A percentile compares a stretch with the other conserved stretches of the same genome.
Evolutionary conservation across 2,329 filamentous ascomycete species (phyloP).

Genomic region (Stachybotrys chartarum): DNA sequence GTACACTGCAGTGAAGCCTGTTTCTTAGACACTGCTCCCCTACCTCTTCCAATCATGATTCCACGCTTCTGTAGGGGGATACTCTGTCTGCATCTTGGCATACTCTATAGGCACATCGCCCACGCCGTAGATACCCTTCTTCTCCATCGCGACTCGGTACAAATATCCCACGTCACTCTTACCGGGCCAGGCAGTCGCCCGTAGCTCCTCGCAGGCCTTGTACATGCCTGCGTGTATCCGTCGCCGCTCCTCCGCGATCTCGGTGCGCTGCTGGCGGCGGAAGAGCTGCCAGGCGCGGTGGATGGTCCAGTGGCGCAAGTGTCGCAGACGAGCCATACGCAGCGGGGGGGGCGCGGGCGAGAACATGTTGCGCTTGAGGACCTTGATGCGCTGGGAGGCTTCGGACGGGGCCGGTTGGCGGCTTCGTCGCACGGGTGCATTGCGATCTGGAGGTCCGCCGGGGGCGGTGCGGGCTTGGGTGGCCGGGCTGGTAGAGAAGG

Average conservation of each 20-base stretch:
- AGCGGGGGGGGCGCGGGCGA: constrained; percentile 58
- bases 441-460: constrained; percentile 15
- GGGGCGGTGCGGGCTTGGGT: constrained; percentile 21
- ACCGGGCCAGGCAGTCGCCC: constrained; percentile 49
- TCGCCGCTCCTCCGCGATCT: constrained; percentile 64
- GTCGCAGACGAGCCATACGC: constrained; percentile 79
- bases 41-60: constrained; percentile 83
- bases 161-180: constrained; percentile 60
- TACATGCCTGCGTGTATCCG: constrained; percentile 77
- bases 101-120: constrained; percentile 87
- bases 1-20: too few relatives aligned
- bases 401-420: constrained; percentile 24
- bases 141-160: constrained; percentile 84
- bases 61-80: constrained; percentile 73
- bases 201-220: constrained; percentile 77
- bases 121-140: constrained; percentile 71
- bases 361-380: constrained; percentile 40
- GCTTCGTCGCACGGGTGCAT: constrained; percentile 15
- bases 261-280: constrained; percentile 59
- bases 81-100: constrained; percentile 76
- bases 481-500: constrained; percentile 23
- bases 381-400: constrained; percentile 34
- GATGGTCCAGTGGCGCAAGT: constrained; percentile 96
- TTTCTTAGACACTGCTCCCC: constrained; percentile 1
- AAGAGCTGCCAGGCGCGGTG: constrained; percentile 90